Evolutionary conservation across 1,139 yeast species (phyloP).

Genomic region (Suzukiozyma palmioleophila): DNA sequence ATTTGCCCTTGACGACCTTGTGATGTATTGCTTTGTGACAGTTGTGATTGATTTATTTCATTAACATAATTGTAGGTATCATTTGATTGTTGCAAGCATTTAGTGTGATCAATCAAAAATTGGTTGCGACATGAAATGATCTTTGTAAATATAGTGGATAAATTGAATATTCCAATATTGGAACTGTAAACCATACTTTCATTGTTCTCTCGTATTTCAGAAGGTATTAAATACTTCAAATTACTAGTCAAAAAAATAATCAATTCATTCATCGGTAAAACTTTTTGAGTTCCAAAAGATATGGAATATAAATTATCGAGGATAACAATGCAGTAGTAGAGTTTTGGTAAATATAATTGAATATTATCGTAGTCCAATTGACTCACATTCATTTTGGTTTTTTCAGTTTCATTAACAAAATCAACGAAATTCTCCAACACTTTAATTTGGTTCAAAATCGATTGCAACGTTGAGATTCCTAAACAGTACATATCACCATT

Average conservation of each 20-base stretch:
- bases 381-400: slow-evolving; percentile 12
- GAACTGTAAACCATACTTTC: slow-evolving; percentile 7
- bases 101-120: slow-evolving; percentile 13
- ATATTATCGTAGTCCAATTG: slow-evolving; percentile 29
- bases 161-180: slow-evolving; percentile 11
- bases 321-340: slow-evolving; percentile 44
- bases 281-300: slow-evolving; percentile 53
- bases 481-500: slow-evolving; percentile 56
- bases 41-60: slow-evolving; percentile 2
- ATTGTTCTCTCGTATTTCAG: neutral
- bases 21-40: slow-evolving; percentile 2
- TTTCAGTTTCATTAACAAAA: slow-evolving; percentile 9
- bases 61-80: neutral
- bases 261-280: slow-evolving; percentile 14
- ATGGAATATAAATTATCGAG: slow-evolving; percentile 56
- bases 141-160: slow-evolving; percentile 12
- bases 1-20: slow-evolving; percentile 3
- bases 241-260: slow-evolving; percentile 15
- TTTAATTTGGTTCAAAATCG: slow-evolving; percentile 58
- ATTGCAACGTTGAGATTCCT: slow-evolving; percentile 49
- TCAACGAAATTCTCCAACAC: slow-evolving; percentile 37
- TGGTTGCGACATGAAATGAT: neutral
- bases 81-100: neutral
- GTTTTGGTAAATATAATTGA: slow-evolving; percentile 42
- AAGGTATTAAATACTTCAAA: slow-evolving; percentile 14